Conservation (phyloP, 2,329 filamentous ascomycete species). For the Fusarium albosuccineum region DNA sequence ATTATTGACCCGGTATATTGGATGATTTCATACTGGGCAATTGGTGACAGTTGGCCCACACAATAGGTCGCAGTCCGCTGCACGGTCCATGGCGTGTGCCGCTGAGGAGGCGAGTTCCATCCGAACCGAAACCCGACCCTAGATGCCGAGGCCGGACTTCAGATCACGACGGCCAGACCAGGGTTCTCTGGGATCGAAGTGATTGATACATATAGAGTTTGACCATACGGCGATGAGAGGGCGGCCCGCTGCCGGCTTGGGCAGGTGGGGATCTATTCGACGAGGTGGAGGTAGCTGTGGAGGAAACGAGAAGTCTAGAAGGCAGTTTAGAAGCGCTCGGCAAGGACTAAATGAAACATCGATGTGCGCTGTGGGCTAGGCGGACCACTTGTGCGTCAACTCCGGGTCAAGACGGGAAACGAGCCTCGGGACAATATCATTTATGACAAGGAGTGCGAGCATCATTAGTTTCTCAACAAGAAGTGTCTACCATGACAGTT, state of each 20-base stretch:
- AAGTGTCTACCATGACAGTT: not conserved
- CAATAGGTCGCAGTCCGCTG: not conserved
- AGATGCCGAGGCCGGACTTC: not conserved
- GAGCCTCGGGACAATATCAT: too few species aligned
- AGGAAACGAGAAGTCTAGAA: slow-evolving; percentile 7
- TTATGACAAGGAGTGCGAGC: not conserved
- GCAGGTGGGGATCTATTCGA: slow-evolving; percentile 7
- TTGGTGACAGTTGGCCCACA: not conserved
- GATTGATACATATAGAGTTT: slow-evolving; percentile 6
- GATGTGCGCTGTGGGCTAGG: not conserved
- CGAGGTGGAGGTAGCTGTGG: slow-evolving; percentile 16
- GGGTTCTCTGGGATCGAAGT: slow-evolving; percentile 4
- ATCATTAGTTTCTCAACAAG: not conserved
- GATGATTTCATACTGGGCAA: not conserved
- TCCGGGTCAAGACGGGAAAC: not conserved
- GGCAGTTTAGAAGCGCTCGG: slow-evolving; percentile 2
- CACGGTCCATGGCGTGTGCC: not conserved
- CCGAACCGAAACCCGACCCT: not conserved
- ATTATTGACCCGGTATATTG: slow-evolving; percentile 7
- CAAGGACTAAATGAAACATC: not conserved
- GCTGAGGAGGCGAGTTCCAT: not conserved
- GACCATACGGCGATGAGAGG: not conserved
- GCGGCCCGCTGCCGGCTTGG: slow-evolving; percentile 15
- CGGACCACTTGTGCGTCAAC: not conserved
- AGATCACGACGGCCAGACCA: not conserved